Evolutionary conservation across 2,329 filamentous ascomycete species (phyloP).

Genomic region (Ophiostoma australiae): DNA sequence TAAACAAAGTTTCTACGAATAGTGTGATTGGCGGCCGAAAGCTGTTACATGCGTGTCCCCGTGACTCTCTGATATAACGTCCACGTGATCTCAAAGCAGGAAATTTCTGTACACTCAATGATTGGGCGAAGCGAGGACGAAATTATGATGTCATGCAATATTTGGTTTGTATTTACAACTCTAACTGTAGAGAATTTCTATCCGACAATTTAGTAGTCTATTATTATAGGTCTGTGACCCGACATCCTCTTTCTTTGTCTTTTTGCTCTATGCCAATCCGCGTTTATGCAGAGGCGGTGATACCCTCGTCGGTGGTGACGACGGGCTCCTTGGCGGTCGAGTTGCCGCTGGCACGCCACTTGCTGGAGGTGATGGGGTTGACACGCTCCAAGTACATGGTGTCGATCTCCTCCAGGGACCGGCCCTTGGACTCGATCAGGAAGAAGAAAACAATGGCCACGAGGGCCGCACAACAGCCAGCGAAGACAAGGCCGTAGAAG

Average conservation of each 20-base stretch:
- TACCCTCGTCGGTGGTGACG: neutral
- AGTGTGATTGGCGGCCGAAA: too few relatives aligned
- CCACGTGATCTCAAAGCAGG: too few relatives aligned
- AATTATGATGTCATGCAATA: neutral
- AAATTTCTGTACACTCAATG: too few relatives aligned
- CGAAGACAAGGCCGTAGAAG: constrained; percentile 11
- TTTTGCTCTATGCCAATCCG: neutral
- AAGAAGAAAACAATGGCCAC: constrained; percentile 15
- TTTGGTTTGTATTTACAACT: neutral
- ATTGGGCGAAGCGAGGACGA: too few relatives aligned
- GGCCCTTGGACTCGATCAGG: constrained; percentile 19
- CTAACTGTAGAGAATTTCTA: neutral
- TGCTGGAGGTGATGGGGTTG: constrained; percentile 11
- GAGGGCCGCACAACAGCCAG: constrained; percentile 8
- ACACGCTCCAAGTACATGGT: constrained; percentile 6
- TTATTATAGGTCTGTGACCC: neutral
- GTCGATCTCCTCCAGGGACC: constrained; percentile 18
- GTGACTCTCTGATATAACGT: too few relatives aligned
- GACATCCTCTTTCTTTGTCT: neutral
- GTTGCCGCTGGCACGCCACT: constrained; percentile 2
- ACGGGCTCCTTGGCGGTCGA: neutral
- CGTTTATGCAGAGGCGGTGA: neutral
- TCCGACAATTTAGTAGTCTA: neutral
- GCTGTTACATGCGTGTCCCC: too few relatives aligned
- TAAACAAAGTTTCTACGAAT: too few relatives aligned